These are phyloP conservation scores for Hysterangium stoloniferum DNA, from an alignment of 768 basidiomycete genomes.

Conservation along the genomic window DNA sequence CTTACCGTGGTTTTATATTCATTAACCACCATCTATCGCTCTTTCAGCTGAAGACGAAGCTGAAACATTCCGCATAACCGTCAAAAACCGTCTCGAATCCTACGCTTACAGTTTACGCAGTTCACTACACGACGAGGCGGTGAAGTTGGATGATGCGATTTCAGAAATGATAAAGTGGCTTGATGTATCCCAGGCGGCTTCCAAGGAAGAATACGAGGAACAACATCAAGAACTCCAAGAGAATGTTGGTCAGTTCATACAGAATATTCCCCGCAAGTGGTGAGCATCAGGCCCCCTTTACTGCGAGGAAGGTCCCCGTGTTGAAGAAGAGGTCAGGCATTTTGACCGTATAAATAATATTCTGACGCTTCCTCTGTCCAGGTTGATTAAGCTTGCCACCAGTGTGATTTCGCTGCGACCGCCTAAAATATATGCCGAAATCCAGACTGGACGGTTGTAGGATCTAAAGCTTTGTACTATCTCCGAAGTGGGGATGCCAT, in stretches of 20 bases:
- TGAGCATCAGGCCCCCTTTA: slow-evolving; percentile 27
- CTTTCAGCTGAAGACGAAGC: slow-evolving; percentile 84
- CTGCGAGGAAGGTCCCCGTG: too few species aligned
- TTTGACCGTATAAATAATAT: too few species aligned
- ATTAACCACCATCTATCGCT: too few species aligned
- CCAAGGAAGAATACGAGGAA: slow-evolving; percentile 88
- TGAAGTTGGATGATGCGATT: slow-evolving; percentile 73
- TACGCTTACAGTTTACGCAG: slow-evolving; percentile 94
- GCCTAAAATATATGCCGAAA: too few species aligned
- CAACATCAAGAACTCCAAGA: slow-evolving; percentile 91
- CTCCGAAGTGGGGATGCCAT: too few species aligned
- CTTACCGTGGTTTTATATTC: too few species aligned
- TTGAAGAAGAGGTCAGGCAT: too few species aligned
- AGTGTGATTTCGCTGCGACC: too few species aligned
- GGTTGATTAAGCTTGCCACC: too few species aligned
- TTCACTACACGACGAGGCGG: slow-evolving; percentile 75
- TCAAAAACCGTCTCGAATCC: slow-evolving; percentile 92
- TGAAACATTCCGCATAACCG: slow-evolving; percentile 67
- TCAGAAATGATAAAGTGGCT: slow-evolving; percentile 83
- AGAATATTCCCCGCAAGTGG: slow-evolving; percentile 54
- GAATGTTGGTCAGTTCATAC: slow-evolving; percentile 69
- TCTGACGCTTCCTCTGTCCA: too few species aligned
- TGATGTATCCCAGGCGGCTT: slow-evolving; percentile 78
- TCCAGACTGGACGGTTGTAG: too few species aligned
- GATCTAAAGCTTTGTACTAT: too few species aligned